These are phyloP conservation scores for Pinus albicaulis DNA, from an alignment of 75 land plant species.

Conservation along the genomic window DNA sequence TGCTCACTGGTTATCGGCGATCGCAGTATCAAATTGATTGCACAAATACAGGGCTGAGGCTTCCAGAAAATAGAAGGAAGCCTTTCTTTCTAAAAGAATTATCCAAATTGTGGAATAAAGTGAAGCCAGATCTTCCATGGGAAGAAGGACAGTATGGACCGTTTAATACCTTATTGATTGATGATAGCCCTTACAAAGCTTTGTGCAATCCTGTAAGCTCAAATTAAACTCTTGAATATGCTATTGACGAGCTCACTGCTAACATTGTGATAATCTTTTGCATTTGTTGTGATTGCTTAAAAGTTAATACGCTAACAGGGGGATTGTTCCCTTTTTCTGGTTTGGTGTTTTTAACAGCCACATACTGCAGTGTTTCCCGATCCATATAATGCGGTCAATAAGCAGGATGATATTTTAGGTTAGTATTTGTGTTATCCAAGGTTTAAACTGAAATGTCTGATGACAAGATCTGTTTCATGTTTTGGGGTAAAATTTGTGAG, in stretches of 20 bases:
- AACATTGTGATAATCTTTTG: not conserved
- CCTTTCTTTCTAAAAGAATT: conserved; percentile 78
- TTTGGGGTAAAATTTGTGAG: not conserved
- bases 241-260: not conserved
- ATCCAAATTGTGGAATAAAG: conserved; percentile 66
- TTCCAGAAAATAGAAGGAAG: conserved; percentile 44
- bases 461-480: not conserved
- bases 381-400: conserved; percentile 40
- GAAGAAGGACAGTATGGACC: conserved; percentile 62
- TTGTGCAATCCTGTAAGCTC: conserved; percentile 75
- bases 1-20: too few relatives aligned
- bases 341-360: conserved; percentile 28
- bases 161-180: conserved; percentile 77
- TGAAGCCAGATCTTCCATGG: conserved; percentile 65
- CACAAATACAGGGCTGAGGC: conserved; percentile 46
- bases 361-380: conserved; percentile 66
- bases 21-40: conserved; percentile 65
- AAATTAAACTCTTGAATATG: not conserved
- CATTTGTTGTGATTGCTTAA: not conserved
- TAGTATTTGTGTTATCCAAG: conserved; percentile 9
- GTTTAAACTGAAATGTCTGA: not conserved
- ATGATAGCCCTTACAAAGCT: conserved; percentile 94
- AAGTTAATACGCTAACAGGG: not conserved
- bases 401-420: conserved; percentile 58
- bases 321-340: not conserved